Evolutionary conservation across 129 eudicot species (phyloP), one percentile per base, ranked within the genome.

Genomic region (Scalesia atractyloides): DNA sequence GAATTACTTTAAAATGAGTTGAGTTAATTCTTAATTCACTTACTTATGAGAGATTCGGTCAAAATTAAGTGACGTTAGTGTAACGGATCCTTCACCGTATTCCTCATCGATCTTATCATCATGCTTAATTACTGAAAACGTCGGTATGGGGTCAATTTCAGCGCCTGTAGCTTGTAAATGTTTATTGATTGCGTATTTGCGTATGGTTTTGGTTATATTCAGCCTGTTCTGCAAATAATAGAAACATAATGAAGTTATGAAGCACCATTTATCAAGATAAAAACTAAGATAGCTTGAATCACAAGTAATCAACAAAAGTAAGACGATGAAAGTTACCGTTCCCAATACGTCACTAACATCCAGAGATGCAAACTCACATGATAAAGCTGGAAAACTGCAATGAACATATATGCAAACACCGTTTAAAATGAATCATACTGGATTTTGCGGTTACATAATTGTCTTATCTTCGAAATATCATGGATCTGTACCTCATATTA

Each of bases 281-380:
- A 26, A 26, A 26, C 33, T 26, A 26, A 26, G 33, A 26, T 26
- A 26, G 33, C 33, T 26, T 26, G 33, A 26, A 26, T 26, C 33
- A 73, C 68, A 72, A 74, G 64, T 14, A 33, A 22, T 37, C 11
- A 60, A 58, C 69, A 47, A 2, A 22, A 30, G 18, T n/a, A 61
- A 70, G 24, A 51, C 39, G 9, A 34, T 52, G 73, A 73, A 66
- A 82, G 95, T 87, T 88, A 94, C 99, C 50, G 99, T 94, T 83
- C 99, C 99, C 83, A 94, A 63, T 64, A 84, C 99, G 82, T 94
- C 99, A 70, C 96, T 94, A 89, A 94, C 83, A 70, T 90, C 96
- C 66, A 94, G 91, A 0, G 99, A 94, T 72, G 99, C 99, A 88
- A 94, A 94, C 83, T 94, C 99, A 76, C 99, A 94, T 52, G 99